A percentile compares a stretch with the other conserved stretches of the same genome.
phyloP scores from a whole-genome alignment of 257 asterid genomes.

The Penstemon newberryi region DNA sequence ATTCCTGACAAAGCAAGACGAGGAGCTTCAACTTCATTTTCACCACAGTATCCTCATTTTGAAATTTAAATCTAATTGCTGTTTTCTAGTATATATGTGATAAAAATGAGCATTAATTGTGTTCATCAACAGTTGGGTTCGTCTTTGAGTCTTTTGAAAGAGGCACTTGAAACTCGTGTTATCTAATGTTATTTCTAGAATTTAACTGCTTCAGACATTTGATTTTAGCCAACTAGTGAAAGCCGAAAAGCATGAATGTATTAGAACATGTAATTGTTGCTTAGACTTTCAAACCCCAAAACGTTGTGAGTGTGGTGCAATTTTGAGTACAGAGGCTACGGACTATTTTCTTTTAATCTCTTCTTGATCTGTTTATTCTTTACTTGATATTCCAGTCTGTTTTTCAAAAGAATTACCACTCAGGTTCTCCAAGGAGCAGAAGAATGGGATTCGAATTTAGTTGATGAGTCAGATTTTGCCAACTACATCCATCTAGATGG shows the following conservation, averaged over 20 bases:
- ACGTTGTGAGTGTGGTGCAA: constrained; percentile 19
- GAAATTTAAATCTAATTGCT: constrained; percentile 19
- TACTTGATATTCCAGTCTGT: constrained; percentile 56
- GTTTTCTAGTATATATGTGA: constrained; percentile 18
- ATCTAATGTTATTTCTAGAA: no score
- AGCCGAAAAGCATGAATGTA: background rate
- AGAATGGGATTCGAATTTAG: constrained; percentile 56
- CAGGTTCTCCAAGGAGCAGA: constrained; percentile 77
- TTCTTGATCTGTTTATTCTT: constrained; percentile 34
- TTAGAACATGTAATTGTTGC: constrained; percentile 12
- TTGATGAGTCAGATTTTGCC: constrained; percentile 32
- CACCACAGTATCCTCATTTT: constrained; percentile 74
- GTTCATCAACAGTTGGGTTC: constrained; percentile 21
- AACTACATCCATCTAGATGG: constrained; percentile 36
- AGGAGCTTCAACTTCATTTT: constrained; percentile 65
- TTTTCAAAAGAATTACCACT: constrained; percentile 62
- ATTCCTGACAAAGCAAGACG: constrained; percentile 91
- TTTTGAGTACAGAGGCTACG: constrained; percentile 1
- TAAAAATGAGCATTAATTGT: constrained; percentile 14
- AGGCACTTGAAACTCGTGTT: constrained; percentile 9
- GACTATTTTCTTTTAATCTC: background rate
- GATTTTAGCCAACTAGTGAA: constrained; percentile 8
- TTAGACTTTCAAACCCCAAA: constrained; percentile 17
- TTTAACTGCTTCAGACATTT: background rate
- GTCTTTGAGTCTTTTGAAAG: constrained; percentile 17